A percentile compares a stretch with the other conserved stretches of the same genome.
Conservation (phyloP, 129 eudicot species). For the Apium graveolens region DNA sequence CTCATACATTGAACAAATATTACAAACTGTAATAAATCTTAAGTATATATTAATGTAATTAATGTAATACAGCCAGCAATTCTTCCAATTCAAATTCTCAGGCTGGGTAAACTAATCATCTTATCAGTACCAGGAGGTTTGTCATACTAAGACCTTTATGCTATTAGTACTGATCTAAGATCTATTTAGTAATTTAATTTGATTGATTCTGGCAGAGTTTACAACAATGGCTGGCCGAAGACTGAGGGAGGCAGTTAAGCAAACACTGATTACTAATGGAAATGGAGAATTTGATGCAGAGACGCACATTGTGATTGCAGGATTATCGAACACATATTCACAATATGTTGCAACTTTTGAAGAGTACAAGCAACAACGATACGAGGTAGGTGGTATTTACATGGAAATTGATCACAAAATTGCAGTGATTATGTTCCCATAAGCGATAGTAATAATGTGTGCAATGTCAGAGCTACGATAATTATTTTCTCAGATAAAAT, state of each 20-base stretch:
- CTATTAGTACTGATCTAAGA: neutral
- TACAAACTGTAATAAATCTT: neutral
- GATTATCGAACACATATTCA: constrained; percentile 57
- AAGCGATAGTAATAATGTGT: neutral
- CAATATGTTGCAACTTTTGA: constrained; percentile 53
- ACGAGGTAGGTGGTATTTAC: constrained; percentile 32
- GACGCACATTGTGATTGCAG: constrained; percentile 53
- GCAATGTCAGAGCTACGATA: neutral
- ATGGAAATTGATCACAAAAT: neutral
- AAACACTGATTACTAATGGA: constrained; percentile 42
- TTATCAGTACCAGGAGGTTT: constrained; percentile 72
- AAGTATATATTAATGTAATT: neutral
- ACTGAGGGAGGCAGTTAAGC: constrained; percentile 52
- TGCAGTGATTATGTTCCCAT: neutral
- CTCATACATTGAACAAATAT: neutral
- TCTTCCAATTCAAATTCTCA: constrained; percentile 59
- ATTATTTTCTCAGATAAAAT: neutral
- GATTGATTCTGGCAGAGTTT: constrained; percentile 33
- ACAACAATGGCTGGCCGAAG: constrained; percentile 77
- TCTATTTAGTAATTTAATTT: neutral
- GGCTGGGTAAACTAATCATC: constrained; percentile 52
- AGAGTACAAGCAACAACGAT: constrained; percentile 56
- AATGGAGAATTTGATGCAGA: constrained; percentile 35
- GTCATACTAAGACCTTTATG: neutral
- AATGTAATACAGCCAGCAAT: constrained; percentile 47